Evolutionary conservation across 2,329 filamentous ascomycete genomes (phyloP).

Genomic region (Hypoxylon sp.): DNA sequence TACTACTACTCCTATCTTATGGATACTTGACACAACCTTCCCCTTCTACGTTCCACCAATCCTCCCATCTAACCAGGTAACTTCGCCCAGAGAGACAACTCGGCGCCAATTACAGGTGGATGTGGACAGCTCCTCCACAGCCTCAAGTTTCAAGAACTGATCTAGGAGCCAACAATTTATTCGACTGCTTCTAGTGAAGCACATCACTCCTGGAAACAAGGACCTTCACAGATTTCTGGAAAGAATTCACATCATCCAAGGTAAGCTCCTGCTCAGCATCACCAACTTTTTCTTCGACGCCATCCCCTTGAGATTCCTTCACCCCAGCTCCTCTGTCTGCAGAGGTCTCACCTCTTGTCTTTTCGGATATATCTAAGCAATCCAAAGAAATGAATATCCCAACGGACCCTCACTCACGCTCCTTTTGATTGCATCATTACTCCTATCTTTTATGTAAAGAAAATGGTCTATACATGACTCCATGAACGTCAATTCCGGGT

Average conservation of each 20-base stretch:
- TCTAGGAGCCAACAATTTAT: conserved; percentile 7
- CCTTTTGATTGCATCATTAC: neutral
- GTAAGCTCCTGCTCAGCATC: conserved; percentile 36
- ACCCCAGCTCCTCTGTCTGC: neutral
- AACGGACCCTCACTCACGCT: neutral
- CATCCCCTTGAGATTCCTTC: neutral
- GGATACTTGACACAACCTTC: neutral
- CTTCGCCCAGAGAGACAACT: neutral
- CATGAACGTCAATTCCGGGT: neutral
- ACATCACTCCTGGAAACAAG: neutral
- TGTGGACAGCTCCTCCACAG: conserved; percentile 3
- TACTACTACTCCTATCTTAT: neutral
- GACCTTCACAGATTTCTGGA: conserved; percentile 17
- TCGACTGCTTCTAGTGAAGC: neutral
- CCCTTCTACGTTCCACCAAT: neutral
- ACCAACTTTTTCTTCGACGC: neutral
- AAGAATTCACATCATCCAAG: conserved; percentile 18
- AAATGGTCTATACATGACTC: neutral
- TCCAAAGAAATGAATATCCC: neutral
- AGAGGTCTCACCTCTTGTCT: neutral
- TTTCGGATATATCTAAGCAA: neutral
- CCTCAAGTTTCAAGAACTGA: conserved; percentile 10
- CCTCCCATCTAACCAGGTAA: neutral
- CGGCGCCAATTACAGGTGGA: neutral
- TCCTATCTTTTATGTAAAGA: neutral